Percentiles rank a stretch among this genome's conserved stretches.
These are phyloP conservation scores for Calonectria pteridis DNA, from an alignment of 2,329 filamentous ascomycete genomes.

Conservation along the genomic window DNA sequence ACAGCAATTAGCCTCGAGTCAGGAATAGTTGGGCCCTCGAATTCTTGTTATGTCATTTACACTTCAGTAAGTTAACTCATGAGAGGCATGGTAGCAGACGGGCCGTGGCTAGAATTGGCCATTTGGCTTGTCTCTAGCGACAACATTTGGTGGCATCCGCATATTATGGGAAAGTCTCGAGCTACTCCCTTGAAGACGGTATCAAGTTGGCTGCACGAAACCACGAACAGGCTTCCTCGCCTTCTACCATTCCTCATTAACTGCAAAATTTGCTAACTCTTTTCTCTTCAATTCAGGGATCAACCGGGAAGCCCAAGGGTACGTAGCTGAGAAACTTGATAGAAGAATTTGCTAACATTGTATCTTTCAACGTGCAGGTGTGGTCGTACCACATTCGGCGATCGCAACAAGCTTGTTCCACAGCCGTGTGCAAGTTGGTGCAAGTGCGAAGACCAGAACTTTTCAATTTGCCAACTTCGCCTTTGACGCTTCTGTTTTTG, in stretches of 20 bases:
- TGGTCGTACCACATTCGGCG: slow-evolving; percentile 5
- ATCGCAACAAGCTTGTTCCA: slow-evolving; percentile 9
- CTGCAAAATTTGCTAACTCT: background rate
- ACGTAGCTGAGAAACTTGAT: slow-evolving; percentile 2
- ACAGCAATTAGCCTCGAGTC: slow-evolving; percentile 1
- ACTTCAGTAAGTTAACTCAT: slow-evolving; percentile 8
- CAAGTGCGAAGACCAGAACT: slow-evolving; percentile 6
- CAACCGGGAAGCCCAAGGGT: slow-evolving; percentile 9
- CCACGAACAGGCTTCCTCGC: background rate
- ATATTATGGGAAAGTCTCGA: slow-evolving; percentile 1
- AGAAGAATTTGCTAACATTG: slow-evolving; percentile 5
- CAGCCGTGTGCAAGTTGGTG: slow-evolving; percentile 4
- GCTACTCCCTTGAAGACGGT: background rate
- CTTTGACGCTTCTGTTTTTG: slow-evolving; percentile 8
- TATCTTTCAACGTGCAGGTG: background rate
- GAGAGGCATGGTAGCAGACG: background rate
- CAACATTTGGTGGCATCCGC: background rate
- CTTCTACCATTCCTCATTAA: background rate
- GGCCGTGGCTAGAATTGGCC: background rate
- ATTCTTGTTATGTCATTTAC: slow-evolving; percentile 7
- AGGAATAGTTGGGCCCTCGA: slow-evolving; percentile 6
- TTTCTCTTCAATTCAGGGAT: slow-evolving; percentile 2
- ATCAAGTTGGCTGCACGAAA: background rate
- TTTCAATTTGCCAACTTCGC: slow-evolving; percentile 7
- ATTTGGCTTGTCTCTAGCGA: slow-evolving; percentile 1